These are phyloP conservation scores for Kodamaea laetipori DNA, from an alignment of 805 yeast species.

Conservation along the genomic window DNA sequence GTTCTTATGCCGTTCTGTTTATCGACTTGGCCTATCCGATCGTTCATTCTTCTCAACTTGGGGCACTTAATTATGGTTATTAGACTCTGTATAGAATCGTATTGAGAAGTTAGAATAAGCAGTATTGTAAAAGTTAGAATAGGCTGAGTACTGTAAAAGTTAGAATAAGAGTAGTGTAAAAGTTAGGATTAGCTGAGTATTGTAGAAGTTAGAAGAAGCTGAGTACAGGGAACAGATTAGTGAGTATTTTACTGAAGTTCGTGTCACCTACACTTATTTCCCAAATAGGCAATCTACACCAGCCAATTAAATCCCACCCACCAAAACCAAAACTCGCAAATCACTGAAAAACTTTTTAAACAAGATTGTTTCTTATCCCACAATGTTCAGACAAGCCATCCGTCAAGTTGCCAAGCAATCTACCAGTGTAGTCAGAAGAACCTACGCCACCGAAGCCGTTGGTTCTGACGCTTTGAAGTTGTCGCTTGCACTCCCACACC, in stretches of 20 bases:
- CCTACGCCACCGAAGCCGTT: slow-evolving; percentile 84
- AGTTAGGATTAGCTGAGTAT: too few species aligned
- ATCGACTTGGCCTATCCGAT: too few species aligned
- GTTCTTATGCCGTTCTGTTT: too few species aligned
- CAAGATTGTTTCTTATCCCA: slow-evolving; percentile 12
- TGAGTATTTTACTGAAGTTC: neutral
- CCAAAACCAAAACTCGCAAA: slow-evolving; percentile 14
- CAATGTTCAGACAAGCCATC: slow-evolving; percentile 64
- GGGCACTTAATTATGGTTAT: too few species aligned
- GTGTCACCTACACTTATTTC: slow-evolving; percentile 17
- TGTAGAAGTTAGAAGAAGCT: too few species aligned
- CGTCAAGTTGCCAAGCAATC: slow-evolving; percentile 63
- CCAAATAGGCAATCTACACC: slow-evolving; percentile 31
- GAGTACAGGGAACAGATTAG: too few species aligned
- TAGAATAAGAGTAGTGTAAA: too few species aligned
- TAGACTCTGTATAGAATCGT: too few species aligned
- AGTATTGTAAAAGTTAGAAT: too few species aligned
- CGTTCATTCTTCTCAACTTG: too few species aligned
- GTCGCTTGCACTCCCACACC: slow-evolving; percentile 89
- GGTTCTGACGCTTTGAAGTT: slow-evolving; percentile 71
- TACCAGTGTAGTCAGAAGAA: slow-evolving; percentile 65
- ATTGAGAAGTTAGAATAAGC: too few species aligned
- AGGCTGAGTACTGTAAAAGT: too few species aligned
- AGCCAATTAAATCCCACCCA: slow-evolving; percentile 36
- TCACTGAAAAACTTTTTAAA: slow-evolving; percentile 14